Conservation (phyloP, 2,329 filamentous ascomycete species). For the Myriosclerotinia scirpicola region DNA sequence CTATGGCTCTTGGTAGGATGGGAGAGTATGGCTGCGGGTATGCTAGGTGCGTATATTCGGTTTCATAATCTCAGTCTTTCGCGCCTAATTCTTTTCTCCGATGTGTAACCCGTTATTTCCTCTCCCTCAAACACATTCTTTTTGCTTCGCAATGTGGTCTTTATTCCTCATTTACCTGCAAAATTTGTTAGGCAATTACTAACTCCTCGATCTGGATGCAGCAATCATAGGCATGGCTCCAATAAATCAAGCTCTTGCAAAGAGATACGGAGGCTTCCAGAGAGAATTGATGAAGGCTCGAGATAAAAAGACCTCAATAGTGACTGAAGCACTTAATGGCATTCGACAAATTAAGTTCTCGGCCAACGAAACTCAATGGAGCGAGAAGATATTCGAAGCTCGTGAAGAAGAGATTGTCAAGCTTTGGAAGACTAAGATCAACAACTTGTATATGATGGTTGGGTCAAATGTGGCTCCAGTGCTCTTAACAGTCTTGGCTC, state of each 20-base stretch:
- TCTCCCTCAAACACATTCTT: too few relatives aligned
- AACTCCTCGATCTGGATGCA: too few relatives aligned
- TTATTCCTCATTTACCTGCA: too few relatives aligned
- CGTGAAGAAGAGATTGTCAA: slow-evolving; percentile 64
- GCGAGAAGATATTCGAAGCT: slow-evolving; percentile 63
- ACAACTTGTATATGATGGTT: slow-evolving; percentile 31
- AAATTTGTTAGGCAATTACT: too few relatives aligned
- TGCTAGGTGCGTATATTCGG: slow-evolving; percentile 42
- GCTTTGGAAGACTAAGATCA: slow-evolving; percentile 51
- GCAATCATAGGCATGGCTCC: slow-evolving; percentile 63
- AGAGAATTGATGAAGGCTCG: slow-evolving; percentile 69
- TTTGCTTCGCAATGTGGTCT: too few relatives aligned
- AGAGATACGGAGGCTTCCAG: slow-evolving; percentile 61
- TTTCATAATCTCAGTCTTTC: too few relatives aligned
- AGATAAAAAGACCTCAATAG: slow-evolving; percentile 69
- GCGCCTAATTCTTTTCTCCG: too few relatives aligned
- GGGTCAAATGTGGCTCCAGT: slow-evolving; percentile 71
- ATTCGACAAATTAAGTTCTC: slow-evolving; percentile 84
- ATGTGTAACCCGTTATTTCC: too few relatives aligned
- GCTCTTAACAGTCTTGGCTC: slow-evolving; percentile 66
- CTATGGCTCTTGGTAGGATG: slow-evolving; percentile 69
- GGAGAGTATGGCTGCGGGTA: slow-evolving; percentile 63
- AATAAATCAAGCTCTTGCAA: slow-evolving; percentile 64
- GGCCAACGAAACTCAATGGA: slow-evolving; percentile 71
- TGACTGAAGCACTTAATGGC: slow-evolving; percentile 72